Conservation (phyloP, 192 early-diverging fungal species). For the Gryganskiella cystojenkinii region DNA sequence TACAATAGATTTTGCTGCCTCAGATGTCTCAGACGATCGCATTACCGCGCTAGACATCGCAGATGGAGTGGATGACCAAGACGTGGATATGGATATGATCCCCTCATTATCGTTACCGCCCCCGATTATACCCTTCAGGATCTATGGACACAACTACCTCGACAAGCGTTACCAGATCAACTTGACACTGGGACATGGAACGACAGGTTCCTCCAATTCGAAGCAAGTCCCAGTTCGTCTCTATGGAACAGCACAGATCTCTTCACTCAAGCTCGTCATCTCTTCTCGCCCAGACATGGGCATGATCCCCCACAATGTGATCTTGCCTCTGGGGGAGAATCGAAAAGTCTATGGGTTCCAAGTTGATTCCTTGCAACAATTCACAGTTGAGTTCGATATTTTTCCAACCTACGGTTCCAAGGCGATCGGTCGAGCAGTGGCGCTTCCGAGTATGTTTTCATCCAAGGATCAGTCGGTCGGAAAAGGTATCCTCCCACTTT, state of each 20-base stretch:
- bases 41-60: constrained; percentile 30
- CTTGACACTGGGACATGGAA: constrained; percentile 67
- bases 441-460: constrained; percentile 76
- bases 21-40: constrained; percentile 1
- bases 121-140: constrained; percentile 97
- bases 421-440: constrained; percentile 88
- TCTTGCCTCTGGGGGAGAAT: constrained; percentile 88
- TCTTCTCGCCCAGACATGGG: constrained; percentile 87
- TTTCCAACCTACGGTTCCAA: constrained; percentile 96
- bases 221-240: constrained; percentile 61
- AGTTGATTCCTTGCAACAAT: constrained; percentile 74
- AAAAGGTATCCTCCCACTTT: constrained; percentile 72
- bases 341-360: constrained; percentile 85
- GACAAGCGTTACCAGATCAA: constrained; percentile 90
- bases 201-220: constrained; percentile 10
- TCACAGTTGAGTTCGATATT: constrained; percentile 92
- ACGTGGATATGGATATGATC: constrained; percentile 85
- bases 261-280: constrained; percentile 87
- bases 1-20: too few relatives aligned
- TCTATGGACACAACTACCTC: constrained; percentile 98
- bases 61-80: constrained; percentile 59
- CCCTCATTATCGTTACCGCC: constrained; percentile 95
- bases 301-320: constrained; percentile 90
- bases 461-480: constrained; percentile 37
- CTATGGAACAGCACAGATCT: constrained; percentile 69